Conservation (phyloP, 1,139 yeast species). For the Chernovozyma sophiae-reginae region DNA sequence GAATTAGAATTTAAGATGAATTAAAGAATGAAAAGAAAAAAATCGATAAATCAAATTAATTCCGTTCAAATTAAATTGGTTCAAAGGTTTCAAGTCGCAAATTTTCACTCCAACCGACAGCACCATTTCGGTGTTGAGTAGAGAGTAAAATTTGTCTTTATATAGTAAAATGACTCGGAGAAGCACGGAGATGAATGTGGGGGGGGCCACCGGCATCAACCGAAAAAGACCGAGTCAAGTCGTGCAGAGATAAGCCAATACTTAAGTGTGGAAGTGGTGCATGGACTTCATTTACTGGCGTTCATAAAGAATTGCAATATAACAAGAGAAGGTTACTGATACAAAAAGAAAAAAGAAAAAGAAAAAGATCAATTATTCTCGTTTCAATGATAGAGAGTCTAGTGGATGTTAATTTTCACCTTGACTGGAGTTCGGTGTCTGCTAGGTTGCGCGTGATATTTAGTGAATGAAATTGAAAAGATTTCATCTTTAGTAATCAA, state of each 20-base stretch:
- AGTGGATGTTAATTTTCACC: too few species aligned
- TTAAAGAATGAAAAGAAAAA: neutral
- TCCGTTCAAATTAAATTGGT: neutral
- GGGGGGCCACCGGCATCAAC: constrained; percentile 1
- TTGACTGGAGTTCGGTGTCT: too few species aligned
- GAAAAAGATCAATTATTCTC: too few species aligned
- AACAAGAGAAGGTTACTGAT: too few species aligned
- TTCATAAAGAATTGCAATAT: too few species aligned
- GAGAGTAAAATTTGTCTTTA: neutral
- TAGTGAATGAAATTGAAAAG: too few species aligned
- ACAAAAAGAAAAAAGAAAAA: too few species aligned
- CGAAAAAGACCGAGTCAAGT: neutral
- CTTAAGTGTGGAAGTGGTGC: neutral
- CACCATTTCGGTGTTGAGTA: neutral
- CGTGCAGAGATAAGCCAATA: constrained; percentile 1
- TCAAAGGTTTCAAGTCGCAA: neutral
- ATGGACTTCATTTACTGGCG: too few species aligned
- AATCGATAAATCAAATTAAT: neutral
- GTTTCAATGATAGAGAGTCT: too few species aligned
- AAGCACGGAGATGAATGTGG: neutral
- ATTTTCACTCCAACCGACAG: neutral
- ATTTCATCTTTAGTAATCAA: too few species aligned
- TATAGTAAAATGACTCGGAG: neutral
- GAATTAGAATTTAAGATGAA: neutral
- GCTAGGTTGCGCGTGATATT: too few species aligned